These are phyloP conservation scores for Phellopilus nigrolimitatus DNA, from an alignment of 1,284 basidiomycete genomes.

Conservation along the genomic window DNA sequence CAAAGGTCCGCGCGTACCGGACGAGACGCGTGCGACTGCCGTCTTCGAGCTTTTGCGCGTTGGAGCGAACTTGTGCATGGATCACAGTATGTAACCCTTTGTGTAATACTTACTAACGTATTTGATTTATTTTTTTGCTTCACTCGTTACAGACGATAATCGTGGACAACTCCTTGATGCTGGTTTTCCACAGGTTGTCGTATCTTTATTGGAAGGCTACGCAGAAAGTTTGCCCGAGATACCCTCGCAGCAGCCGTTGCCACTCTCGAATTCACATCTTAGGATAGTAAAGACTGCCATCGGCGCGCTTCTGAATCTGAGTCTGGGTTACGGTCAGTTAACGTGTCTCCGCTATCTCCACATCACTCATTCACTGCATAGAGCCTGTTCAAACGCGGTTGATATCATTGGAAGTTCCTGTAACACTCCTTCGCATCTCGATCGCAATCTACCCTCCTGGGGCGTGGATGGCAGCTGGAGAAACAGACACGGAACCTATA, in stretches of 20 bases:
- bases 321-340: conserved; percentile 66
- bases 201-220: conserved; percentile 67
- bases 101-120: background rate
- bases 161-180: conserved; percentile 63
- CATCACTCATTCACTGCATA: conserved; percentile 28
- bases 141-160: conserved; percentile 47
- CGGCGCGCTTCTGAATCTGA: conserved; percentile 76
- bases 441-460: conserved; percentile 66
- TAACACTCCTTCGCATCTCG: conserved; percentile 63
- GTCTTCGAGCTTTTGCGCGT: conserved; percentile 68
- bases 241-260: conserved; percentile 38
- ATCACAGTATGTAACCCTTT: conserved; percentile 52
- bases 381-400: conserved; percentile 68
- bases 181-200: conserved; percentile 59
- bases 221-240: conserved; percentile 46
- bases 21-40: conserved; percentile 39
- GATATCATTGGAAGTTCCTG: conserved; percentile 58
- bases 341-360: background rate
- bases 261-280: conserved; percentile 56
- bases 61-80: conserved; percentile 75
- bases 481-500: conserved; percentile 26
- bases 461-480: conserved; percentile 44
- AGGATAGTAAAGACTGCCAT: conserved; percentile 73
- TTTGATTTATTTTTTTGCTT: conserved; percentile 7
- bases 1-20: conserved; percentile 43